Base-by-base conservation (phyloP, 768 basidiomycete species). In the Rhizopogon roseolus region DNA sequence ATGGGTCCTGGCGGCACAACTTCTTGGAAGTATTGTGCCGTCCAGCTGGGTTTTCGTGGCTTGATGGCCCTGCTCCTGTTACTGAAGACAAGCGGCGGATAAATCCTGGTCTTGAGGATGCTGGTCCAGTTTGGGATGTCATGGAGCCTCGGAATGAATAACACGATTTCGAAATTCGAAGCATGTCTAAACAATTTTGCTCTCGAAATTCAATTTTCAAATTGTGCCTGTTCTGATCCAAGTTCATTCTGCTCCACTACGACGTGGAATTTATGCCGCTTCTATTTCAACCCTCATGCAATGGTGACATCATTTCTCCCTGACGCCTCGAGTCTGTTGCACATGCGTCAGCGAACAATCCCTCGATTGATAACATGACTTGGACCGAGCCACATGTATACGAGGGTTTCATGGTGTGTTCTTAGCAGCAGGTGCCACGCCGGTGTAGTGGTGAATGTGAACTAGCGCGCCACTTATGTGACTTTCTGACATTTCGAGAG, bases 11-110 rank as follows among this genome's bases (percentile, higher is more conserved):
- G 82, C 73, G 81, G 58, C 72, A 80, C 54, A 98, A 98, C 69
- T 63, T 93, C 46, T 68, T 80, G 28, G 84, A 86, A 52, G 79
- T 92, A 40, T 70, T 96, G 41, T 95, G 93, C 71, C 75, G 93
- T 37, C 91, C 94, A 0, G 73, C 78, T 32, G 88, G 90, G 16
- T 85, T 78, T 61, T 88, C 90, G 41, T 97, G 91, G 91, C 66
- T 95, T 27, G 76, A 90, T 61, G 79, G 80, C 5, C 65, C 70
- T 32, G 85, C 70, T 19, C 62, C 80, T 29, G 84, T 79, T 50
- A 85, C 82, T 42, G 82, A 87, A 66, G 93, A 95, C 69, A 78
- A 77, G 67, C 73, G 94, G 53, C 74, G 77, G 60, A 72, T 88
- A 3, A 94, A 93, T 68, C 92, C 92, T 14, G 90, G 85, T 28